Evolutionary conservation across 2,329 filamentous ascomycete genomes (phyloP).

Genomic region (Acephala macrosclerotiorum): DNA sequence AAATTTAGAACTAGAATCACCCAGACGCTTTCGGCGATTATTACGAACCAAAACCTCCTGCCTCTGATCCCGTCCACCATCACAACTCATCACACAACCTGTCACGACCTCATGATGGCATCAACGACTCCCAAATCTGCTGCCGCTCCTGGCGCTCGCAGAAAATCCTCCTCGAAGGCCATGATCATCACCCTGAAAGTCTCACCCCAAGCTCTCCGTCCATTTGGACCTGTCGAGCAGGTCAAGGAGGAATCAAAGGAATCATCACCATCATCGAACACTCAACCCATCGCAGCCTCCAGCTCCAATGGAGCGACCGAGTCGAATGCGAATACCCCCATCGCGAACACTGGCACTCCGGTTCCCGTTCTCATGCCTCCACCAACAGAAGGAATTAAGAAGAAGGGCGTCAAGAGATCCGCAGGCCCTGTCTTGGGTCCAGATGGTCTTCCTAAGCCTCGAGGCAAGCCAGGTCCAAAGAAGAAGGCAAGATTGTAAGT

Average conservation of each 20-base stretch:
- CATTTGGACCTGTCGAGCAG: constrained; percentile 54
- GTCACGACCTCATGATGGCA: constrained; percentile 34
- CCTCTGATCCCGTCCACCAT: constrained; percentile 22
- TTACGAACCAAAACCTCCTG: too few relatives aligned
- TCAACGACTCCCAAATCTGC: constrained; percentile 33
- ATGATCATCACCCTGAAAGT: constrained; percentile 58
- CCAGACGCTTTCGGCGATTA: too few relatives aligned
- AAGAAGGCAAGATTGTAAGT: constrained; percentile 95
- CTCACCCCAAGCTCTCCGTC: constrained; percentile 57
- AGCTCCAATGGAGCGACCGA: constrained; percentile 60
- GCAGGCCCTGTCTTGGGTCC: constrained; percentile 66
- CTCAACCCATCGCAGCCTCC: constrained; percentile 45
- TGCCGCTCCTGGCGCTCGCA: constrained; percentile 26
- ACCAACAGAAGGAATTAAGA: constrained; percentile 69
- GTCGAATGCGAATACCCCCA: constrained; percentile 66
- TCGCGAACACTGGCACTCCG: constrained; percentile 62
- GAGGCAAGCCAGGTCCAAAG: constrained; percentile 93
- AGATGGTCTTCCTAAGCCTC: constrained; percentile 71
- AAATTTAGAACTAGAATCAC: too few relatives aligned
- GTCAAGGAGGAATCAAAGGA: constrained; percentile 49
- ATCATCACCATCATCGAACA: constrained; percentile 52
- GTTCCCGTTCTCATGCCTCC: constrained; percentile 64
- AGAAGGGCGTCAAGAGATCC: constrained; percentile 76
- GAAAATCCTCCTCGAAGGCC: constrained; percentile 33
- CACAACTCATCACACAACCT: constrained; percentile 11